Evolutionary conservation across 495 filamentous ascomycete species (phyloP).

Genomic region (Recurvomyces mirabilis): DNA sequence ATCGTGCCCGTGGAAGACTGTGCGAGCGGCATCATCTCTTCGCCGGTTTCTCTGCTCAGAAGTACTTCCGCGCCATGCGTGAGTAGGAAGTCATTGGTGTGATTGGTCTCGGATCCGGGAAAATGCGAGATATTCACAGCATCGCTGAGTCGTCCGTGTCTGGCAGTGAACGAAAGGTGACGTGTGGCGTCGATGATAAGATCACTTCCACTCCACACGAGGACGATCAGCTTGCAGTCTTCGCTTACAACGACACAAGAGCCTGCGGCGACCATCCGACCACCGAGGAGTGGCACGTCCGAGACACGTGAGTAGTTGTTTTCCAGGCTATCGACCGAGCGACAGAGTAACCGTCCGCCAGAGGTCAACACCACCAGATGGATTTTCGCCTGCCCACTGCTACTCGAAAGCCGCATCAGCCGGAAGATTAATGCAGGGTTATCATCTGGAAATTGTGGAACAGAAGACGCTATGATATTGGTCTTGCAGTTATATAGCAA

Average conservation of each 20-base stretch:
- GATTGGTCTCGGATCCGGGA: no score
- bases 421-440: conserved; percentile 13
- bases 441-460: conserved; percentile 13
- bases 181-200: no score
- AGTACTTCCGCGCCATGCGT: no score
- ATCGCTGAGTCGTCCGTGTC: no score
- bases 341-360: conserved; percentile 11
- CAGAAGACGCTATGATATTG: conserved; percentile 17
- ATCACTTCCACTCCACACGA: not conserved
- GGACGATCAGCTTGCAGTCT: not conserved
- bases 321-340: not conserved
- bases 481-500: conserved; percentile 33
- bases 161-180: no score
- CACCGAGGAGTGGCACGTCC: conserved; percentile 10
- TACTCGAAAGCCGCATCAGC: conserved; percentile 11
- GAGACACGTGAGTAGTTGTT: not conserved
- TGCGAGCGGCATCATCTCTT: no score
- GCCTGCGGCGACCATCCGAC: no score
- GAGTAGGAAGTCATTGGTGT: no score
- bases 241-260: conserved; percentile 8
- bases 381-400: not conserved
- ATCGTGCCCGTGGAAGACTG: no score
- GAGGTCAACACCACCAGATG: conserved; percentile 11
- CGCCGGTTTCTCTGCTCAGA: no score
- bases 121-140: no score